A percentile compares a stretch with the other conserved stretches of the same genome.
Conservation (phyloP, 345 rosid species). For the Citrus medica region DNA sequence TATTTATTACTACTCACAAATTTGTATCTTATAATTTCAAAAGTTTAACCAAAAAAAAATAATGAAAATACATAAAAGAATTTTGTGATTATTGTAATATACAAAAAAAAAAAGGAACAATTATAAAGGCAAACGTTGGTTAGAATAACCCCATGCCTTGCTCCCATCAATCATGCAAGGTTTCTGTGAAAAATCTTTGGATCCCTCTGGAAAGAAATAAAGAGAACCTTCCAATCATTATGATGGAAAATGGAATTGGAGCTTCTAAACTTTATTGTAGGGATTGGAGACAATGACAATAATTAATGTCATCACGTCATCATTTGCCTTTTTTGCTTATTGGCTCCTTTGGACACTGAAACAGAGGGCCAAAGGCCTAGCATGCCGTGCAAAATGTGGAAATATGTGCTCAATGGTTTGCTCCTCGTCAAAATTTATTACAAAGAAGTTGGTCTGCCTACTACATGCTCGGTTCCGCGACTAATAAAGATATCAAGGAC, state of each 20-base stretch:
- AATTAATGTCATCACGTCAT: neutral
- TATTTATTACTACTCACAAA: too few relatives aligned
- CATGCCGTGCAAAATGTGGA: neutral
- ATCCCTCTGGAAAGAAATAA: neutral
- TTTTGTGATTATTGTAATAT: too few relatives aligned
- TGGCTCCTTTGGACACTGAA: conserved; percentile 11
- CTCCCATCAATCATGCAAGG: neutral
- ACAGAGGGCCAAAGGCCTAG: neutral
- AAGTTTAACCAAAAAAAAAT: too few relatives aligned
- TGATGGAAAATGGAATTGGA: conserved; percentile 5
- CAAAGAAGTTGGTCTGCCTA: neutral
- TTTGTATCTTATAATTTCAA: too few relatives aligned
- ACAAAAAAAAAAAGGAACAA: too few relatives aligned
- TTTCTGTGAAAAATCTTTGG: conserved; percentile 8
- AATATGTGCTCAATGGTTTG: neutral
- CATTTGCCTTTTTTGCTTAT: neutral
- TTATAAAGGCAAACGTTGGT: neutral
- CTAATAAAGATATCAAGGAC: too few relatives aligned
- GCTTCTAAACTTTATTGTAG: neutral
- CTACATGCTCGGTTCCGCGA: neutral
- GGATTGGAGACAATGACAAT: neutral
- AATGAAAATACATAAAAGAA: too few relatives aligned
- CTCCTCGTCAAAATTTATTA: neutral
- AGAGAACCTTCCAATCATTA: conserved; percentile 5
- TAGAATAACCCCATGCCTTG: neutral